Conservation (phyloP, 148 eudicot species). For the Rhododendron ferrugineum region DNA sequence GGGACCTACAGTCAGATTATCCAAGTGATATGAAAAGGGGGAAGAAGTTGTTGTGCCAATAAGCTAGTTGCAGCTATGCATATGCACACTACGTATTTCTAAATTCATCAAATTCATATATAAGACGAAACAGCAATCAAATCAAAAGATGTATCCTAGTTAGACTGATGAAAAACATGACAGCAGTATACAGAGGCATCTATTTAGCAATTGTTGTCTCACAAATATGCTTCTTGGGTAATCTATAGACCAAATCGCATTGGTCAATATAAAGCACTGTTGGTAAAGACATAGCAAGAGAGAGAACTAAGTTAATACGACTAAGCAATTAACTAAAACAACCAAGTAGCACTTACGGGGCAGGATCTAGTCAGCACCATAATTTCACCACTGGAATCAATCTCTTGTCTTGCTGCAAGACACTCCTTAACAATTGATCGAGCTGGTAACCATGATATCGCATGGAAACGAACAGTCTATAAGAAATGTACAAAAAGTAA, state of each 20-base stretch:
- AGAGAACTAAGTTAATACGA: background rate
- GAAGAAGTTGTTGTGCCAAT: background rate
- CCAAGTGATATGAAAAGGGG: background rate
- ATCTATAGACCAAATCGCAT: background rate
- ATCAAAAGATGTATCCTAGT: background rate
- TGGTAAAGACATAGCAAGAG: background rate
- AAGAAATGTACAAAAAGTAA: constrained; percentile 4
- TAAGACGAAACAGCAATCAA: background rate
- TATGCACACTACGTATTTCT: background rate
- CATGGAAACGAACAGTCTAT: constrained; percentile 47
- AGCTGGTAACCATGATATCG: constrained; percentile 64
- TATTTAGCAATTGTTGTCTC: background rate
- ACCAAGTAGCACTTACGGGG: constrained; percentile 42
- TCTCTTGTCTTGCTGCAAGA: constrained; percentile 43
- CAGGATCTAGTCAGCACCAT: constrained; percentile 43
- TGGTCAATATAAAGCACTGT: background rate
- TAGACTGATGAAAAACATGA: background rate
- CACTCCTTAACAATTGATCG: constrained; percentile 48
- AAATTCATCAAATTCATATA: background rate
- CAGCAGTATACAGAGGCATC: background rate
- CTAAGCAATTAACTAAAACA: background rate
- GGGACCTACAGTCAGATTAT: background rate
- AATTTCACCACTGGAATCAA: constrained; percentile 59
- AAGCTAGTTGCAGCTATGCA: background rate
- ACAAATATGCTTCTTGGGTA: background rate